Conservation (phyloP, 441 rosid species). For the Populus trichocarpa region DNA sequence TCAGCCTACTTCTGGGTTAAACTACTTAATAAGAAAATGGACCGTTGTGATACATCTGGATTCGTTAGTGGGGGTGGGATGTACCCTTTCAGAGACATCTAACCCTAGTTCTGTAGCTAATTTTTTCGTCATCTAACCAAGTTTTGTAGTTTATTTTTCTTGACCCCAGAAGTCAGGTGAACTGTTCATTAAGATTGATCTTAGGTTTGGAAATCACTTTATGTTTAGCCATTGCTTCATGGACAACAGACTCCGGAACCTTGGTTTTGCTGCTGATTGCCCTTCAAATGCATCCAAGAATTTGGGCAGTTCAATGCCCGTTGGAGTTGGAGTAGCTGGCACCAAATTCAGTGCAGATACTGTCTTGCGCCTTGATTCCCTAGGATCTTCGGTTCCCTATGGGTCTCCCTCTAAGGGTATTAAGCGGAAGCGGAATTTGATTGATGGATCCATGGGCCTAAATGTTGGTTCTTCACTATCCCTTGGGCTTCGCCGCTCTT, state of each 20-base stretch:
- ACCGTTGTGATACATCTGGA: slow-evolving; percentile 88
- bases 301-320: slow-evolving; percentile 42
- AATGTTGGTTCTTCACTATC: slow-evolving; percentile 67
- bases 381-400: slow-evolving; percentile 39
- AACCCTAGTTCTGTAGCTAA: slow-evolving; percentile 28
- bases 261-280: slow-evolving; percentile 44
- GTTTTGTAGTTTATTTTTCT: background rate
- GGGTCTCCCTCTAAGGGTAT: slow-evolving; percentile 46
- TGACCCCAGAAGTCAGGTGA: slow-evolving; percentile 60
- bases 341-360: slow-evolving; percentile 48
- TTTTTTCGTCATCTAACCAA: background rate
- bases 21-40: slow-evolving; percentile 48
- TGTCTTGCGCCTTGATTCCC: slow-evolving; percentile 71
- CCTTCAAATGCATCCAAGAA: slow-evolving; percentile 52
- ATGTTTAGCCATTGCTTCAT: slow-evolving; percentile 34
- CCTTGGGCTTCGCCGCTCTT: slow-evolving; percentile 67
- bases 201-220: slow-evolving; percentile 39
- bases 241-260: slow-evolving; percentile 53
- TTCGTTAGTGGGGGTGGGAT: slow-evolving; percentile 87
- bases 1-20: slow-evolving; percentile 21
- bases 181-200: slow-evolving; percentile 35
- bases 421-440: slow-evolving; percentile 73
- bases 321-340: slow-evolving; percentile 31
- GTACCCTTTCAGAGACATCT: slow-evolving; percentile 31
- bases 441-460: slow-evolving; percentile 39